These are phyloP conservation scores for Suillus subaureus DNA, from an alignment of 768 basidiomycete species.

Conservation along the genomic window DNA sequence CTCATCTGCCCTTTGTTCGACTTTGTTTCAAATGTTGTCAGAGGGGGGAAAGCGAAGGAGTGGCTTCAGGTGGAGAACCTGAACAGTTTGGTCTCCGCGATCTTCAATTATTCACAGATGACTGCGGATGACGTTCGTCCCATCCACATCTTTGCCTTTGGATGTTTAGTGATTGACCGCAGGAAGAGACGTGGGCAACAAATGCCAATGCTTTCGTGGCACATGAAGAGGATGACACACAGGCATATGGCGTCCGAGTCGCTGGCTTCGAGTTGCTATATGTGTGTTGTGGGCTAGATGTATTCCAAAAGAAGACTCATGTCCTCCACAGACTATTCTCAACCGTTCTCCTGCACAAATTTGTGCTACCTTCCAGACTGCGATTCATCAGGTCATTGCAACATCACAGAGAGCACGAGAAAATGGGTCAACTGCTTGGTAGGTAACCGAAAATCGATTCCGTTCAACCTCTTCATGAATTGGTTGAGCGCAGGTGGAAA, in stretches of 20 bases:
- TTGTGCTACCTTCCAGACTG: slow-evolving; percentile 52
- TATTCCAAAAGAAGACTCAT: slow-evolving; percentile 7
- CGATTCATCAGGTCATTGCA: slow-evolving; percentile 55
- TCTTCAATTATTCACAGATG: slow-evolving; percentile 82
- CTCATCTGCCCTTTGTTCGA: slow-evolving; percentile 81
- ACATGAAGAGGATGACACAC: slow-evolving; percentile 92
- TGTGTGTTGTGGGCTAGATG: slow-evolving; percentile 42
- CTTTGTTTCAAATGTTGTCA: slow-evolving; percentile 66
- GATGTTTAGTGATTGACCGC: slow-evolving; percentile 11
- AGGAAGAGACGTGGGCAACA: slow-evolving; percentile 91
- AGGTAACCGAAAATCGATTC: slow-evolving; percentile 21
- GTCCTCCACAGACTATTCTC: slow-evolving; percentile 51
- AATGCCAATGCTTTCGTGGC: slow-evolving; percentile 92
- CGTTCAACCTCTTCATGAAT: slow-evolving; percentile 8
- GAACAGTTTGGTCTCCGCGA: slow-evolving; percentile 48
- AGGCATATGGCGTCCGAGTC: slow-evolving; percentile 78
- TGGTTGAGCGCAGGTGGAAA: slow-evolving; percentile 72
- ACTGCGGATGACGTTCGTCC: slow-evolving; percentile 81
- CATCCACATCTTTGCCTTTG: not conserved
- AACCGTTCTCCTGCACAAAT: slow-evolving; percentile 55
- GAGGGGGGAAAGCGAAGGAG: slow-evolving; percentile 63
- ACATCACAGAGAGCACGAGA: slow-evolving; percentile 59
- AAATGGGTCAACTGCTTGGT: slow-evolving; percentile 66
- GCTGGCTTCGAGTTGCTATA: slow-evolving; percentile 83
- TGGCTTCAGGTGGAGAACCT: slow-evolving; percentile 64